Percentiles rank a stretch among this genome's conserved stretches.
Evolutionary conservation across 164 flowering plant species (phyloP).

Genomic region (Aristolochia contorta): DNA sequence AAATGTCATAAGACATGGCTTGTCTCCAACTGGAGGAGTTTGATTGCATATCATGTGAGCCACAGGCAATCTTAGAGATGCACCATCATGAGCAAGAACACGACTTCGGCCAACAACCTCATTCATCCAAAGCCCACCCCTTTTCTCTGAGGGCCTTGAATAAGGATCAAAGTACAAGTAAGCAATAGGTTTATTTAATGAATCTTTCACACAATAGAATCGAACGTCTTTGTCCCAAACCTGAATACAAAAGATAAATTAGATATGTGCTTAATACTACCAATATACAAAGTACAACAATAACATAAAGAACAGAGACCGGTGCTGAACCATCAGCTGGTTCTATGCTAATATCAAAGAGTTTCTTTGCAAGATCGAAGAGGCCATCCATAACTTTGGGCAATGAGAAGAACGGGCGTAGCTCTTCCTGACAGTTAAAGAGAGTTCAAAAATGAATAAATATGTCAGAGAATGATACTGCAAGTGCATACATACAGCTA

Average conservation of each 20-base stretch:
- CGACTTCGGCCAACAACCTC: conserved; percentile 87
- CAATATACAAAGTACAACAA: conserved; percentile 5
- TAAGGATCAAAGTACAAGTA: conserved; percentile 98
- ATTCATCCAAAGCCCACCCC: conserved; percentile 99
- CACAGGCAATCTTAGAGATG: conserved; percentile 70
- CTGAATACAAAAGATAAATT: conserved; percentile 21
- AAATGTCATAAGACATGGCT: conserved; percentile 98
- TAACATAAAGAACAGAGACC: conserved; percentile 27
- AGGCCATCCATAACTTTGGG: conserved; percentile 99
- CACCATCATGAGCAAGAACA: conserved; percentile 62
- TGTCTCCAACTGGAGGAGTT: conserved; percentile 81
- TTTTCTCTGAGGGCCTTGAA: conserved; percentile 92
- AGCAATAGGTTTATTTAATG: conserved; percentile 67
- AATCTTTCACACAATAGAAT: conserved; percentile 77
- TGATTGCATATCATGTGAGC: conserved; percentile 99
- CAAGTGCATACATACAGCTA: neutral
- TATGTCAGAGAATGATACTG: neutral
- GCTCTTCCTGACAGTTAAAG: conserved; percentile 58
- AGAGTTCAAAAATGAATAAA: neutral
- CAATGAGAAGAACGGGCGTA: conserved; percentile 90
- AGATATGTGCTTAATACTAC: conserved; percentile 1
- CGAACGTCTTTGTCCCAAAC: conserved; percentile 89
- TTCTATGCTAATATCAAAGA: conserved; percentile 73
- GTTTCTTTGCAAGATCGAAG: conserved; percentile 71
- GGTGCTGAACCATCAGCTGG: conserved; percentile 92